Base-by-base conservation (phyloP, 441 rosid genomes). In the Bocquillonia castaneifolia region DNA sequence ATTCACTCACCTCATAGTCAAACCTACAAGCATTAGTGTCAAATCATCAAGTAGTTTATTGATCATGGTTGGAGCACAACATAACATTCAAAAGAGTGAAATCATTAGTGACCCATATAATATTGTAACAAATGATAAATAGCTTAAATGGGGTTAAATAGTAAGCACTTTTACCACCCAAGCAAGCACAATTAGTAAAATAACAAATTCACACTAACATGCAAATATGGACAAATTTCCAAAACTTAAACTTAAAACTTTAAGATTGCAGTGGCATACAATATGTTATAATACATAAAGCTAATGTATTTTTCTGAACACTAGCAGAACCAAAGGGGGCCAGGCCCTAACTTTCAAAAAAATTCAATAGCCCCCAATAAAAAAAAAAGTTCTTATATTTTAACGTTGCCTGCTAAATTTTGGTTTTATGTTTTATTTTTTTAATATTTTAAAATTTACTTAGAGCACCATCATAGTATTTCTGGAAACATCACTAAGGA, bases 1-100 rank as follows among this genome's bases (percentile, higher is more conserved):
- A 47, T 68, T 18, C 64, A 70, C 67, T 61, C 71, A 91, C 96
- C 96, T 93, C 97, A 64, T 86, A 91, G 73, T 93, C 96, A 60
- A 88, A 93, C 78, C 97, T 93, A 75, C 76, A 75, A 66, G 47
- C 74, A 59, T 78, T 34, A 53, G 37, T 34, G 45, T 56, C 65
- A 72, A 57, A 44, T 68, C 55, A 31, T 56, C 68, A 67, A 69
- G 54, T 31, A 75, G 44, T 66, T 26, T 71, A 73, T 28, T 34
- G 56, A 64, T 60, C 64, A 75, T 34, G 68, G 80, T 80, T 74
- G 75, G 70, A 65, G 58, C 48, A 70, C 42, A n/a, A 75, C 45
- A 31, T 22, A 68, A 59, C 45, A 67, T 59, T 31, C 37, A 72
- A 14, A 69, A 45, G 17, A 57, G 69, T 58, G 52, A 79, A 58